A percentile compares a stretch with the other conserved stretches of the same genome.
Conservation (phyloP, 2,329 filamentous ascomycete species). For the Exophiala dermatitidis region DNA sequence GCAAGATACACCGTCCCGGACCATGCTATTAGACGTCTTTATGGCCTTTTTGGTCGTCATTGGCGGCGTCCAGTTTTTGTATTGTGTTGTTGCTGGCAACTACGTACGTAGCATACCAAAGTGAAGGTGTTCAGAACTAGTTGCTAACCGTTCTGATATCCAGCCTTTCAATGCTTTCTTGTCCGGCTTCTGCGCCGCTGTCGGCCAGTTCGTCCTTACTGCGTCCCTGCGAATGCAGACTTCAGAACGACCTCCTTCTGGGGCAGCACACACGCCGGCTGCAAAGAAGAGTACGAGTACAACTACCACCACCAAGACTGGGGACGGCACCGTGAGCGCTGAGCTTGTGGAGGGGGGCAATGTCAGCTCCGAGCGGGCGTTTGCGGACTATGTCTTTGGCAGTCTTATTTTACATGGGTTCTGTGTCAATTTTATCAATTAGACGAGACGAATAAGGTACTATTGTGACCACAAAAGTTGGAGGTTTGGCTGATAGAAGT, state of each 20-base stretch:
- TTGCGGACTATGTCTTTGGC: conserved; percentile 92
- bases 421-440: conserved; percentile 99
- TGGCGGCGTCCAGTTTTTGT: conserved; percentile 84
- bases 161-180: conserved; percentile 99
- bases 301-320: conserved; percentile 21
- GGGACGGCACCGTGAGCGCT: conserved; percentile 23
- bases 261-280: conserved; percentile 27
- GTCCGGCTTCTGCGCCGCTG: conserved; percentile 85
- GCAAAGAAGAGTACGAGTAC: conserved; percentile 56
- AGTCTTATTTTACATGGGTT: conserved; percentile 97
- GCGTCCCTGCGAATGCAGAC: conserved; percentile 88
- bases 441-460: neutral
- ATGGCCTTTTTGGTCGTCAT: conserved; percentile 79
- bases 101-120: conserved; percentile 59
- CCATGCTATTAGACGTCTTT: conserved; percentile 86
- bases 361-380: conserved; percentile 60
- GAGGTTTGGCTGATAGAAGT: too few relatives aligned
- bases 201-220: conserved; percentile 95
- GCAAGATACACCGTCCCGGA: conserved; percentile 75
- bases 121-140: neutral
- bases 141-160: neutral
- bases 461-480: neutral
- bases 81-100: conserved; percentile 86
- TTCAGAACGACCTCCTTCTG: conserved; percentile 41
- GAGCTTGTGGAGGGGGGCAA: conserved; percentile 27